Conservation (phyloP, 768 basidiomycete species). For the Chlorophyllum brunneum region DNA sequence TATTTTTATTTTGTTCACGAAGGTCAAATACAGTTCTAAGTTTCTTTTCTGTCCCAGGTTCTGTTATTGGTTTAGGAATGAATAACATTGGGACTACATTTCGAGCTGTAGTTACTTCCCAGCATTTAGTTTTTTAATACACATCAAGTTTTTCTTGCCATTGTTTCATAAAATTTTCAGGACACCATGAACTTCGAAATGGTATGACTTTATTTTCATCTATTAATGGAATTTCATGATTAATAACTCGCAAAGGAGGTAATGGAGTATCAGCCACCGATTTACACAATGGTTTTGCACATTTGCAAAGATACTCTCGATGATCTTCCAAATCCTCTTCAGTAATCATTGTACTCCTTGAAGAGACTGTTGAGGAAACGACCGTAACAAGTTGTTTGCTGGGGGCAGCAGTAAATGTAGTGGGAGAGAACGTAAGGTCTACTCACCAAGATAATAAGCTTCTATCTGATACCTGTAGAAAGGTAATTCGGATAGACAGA, state of each 20-base stretch:
- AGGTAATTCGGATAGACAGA: too few species aligned
- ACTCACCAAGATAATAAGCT: too few species aligned
- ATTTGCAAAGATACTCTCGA: too few species aligned
- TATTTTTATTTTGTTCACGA: slow-evolving; percentile 34
- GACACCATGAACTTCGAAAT: slow-evolving; percentile 5
- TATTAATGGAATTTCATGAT: slow-evolving; percentile 12
- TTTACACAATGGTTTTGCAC: too few species aligned
- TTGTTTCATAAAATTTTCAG: slow-evolving; percentile 21
- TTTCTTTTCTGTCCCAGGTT: slow-evolving; percentile 4
- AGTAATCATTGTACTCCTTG: too few species aligned
- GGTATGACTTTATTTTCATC: background rate
- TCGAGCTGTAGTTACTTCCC: slow-evolving; percentile 25
- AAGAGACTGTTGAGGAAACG: too few species aligned
- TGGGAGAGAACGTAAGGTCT: too few species aligned
- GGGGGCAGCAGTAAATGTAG: too few species aligned
- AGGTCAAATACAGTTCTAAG: slow-evolving; percentile 34
- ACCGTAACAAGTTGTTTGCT: too few species aligned
- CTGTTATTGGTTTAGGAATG: slow-evolving; percentile 26
- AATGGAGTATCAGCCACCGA: slow-evolving; percentile 4
- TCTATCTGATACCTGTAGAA: too few species aligned
- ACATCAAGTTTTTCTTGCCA: slow-evolving; percentile 25
- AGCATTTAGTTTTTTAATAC: slow-evolving; percentile 21
- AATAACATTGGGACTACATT: slow-evolving; percentile 32
- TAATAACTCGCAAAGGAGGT: slow-evolving; percentile 10
- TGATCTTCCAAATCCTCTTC: too few species aligned